These are phyloP conservation scores for Heliamphora exappendiculata DNA, from an alignment of 148 eudicot species.

Conservation along the genomic window DNA sequence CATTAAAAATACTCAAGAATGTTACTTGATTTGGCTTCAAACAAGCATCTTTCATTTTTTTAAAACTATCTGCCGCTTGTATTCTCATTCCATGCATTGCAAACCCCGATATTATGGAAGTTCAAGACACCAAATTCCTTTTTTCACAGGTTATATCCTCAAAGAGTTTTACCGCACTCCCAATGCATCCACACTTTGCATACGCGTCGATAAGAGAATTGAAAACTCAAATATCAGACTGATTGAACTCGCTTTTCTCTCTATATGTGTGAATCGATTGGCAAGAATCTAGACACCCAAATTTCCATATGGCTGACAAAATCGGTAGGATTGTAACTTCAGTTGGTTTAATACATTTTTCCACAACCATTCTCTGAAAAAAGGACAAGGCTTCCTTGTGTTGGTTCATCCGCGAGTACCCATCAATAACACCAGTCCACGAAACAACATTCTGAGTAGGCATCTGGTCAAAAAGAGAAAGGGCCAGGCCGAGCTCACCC, in stretches of 20 bases:
- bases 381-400: constrained; percentile 32
- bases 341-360: constrained; percentile 41
- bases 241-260: constrained; percentile 34
- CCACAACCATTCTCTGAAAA: constrained; percentile 44
- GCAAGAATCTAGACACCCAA: constrained; percentile 41
- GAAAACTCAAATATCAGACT: constrained; percentile 30
- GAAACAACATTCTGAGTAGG: constrained; percentile 48
- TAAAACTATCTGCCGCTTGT: constrained; percentile 41
- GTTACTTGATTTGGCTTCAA: constrained; percentile 51
- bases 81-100: constrained; percentile 63
- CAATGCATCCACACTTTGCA: constrained; percentile 56
- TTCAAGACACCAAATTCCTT: constrained; percentile 58
- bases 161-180: constrained; percentile 36
- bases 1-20: constrained; percentile 50
- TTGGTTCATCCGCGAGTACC: constrained; percentile 32
- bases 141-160: constrained; percentile 20
- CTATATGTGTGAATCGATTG: constrained; percentile 39
- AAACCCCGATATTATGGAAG: constrained; percentile 51
- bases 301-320: constrained; percentile 38
- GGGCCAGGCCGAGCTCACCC: constrained; percentile 38
- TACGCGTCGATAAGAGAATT: constrained; percentile 56
- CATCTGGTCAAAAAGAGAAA: constrained; percentile 43
- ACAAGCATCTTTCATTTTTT: constrained; percentile 32
- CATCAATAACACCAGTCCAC: constrained; percentile 68
- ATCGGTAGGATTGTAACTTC: constrained; percentile 44